These are phyloP conservation scores for Curvularia sp. DNA, from an alignment of 2,329 filamentous ascomycete genomes.

Conservation along the genomic window DNA sequence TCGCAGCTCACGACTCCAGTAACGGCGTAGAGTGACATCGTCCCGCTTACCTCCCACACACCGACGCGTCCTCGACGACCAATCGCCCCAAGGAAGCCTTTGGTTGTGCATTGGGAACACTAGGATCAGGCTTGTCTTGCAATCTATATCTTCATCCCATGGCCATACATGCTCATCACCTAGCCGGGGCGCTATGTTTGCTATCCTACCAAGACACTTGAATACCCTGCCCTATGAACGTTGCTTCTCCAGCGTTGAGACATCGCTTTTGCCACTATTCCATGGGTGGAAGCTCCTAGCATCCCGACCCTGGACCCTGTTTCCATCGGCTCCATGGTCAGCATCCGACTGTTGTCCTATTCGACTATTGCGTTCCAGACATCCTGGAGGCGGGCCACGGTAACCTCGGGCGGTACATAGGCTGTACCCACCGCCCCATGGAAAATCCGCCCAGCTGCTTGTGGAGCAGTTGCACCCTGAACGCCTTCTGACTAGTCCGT, in stretches of 20 bases:
- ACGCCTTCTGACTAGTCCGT: not conserved
- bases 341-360: not conserved
- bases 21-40: conserved; percentile 7
- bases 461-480: not conserved
- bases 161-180: not conserved
- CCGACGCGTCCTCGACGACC: not conserved
- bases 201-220: not conserved
- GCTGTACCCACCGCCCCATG: conserved; percentile 2
- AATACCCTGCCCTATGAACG: not conserved
- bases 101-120: not conserved
- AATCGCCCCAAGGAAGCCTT: not conserved
- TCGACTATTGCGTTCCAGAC: not conserved
- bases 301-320: not conserved
- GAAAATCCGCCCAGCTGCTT: not conserved
- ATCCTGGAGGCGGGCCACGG: conserved; percentile 1
- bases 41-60: not conserved
- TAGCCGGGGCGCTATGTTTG: not conserved
- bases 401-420: conserved; percentile 7
- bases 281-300: not conserved
- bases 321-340: not conserved
- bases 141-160: not conserved
- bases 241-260: not conserved
- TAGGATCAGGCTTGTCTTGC: not conserved
- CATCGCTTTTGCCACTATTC: not conserved
- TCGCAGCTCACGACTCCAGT: conserved; percentile 6